Base-by-base conservation (phyloP, 169 alveolate genomes). In the Eimeria necatrix region DNA sequence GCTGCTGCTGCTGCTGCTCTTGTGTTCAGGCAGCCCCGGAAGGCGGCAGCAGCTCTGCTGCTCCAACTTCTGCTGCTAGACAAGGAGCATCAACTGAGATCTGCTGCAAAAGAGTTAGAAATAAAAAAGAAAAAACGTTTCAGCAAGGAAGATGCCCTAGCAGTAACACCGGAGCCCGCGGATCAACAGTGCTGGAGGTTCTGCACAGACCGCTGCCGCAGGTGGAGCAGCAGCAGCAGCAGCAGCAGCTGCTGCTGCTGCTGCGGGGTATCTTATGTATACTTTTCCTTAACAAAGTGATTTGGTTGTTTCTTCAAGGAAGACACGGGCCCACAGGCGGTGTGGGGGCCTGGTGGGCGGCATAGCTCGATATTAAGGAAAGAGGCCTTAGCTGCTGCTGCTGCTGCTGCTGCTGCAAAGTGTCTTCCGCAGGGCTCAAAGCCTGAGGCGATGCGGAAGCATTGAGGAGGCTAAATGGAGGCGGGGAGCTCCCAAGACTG, bases 171-270 rank as follows among this genome's bases (percentile, higher is more conserved):
- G 51, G 26, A 51, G 64, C 10, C 4, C 12, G 89, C 1, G 22
- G 49, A 52, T 51, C 89, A 0, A 51, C 68, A 56, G 22, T 12
- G 68, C 68, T 56, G 68, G 68, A 10, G 41, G 46, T 74, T 74
- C 85, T 14, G 46, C 7, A 26, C 52, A 74, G 85, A 74, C 90
- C 68, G 90, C 53, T 22, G 90, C 73, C 16, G 68, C 70, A 14
- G 88, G 48, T n/a, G 88, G 46, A 49, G 88, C 71, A 3, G 73
- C 90, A 4, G 52, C 70, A 32, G 59, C 86, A 9, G 64, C 64
- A 32, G 90, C 73, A 24, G 73, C 90, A 12, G 52, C 88, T 41
- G n/a, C 49, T 4, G 88, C 88, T 4, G 86, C 86, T 51, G 88
- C 68, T 51, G 48, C 53, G 8, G 85, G 70, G 71, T 32, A 32